A percentile compares a stretch with the other conserved stretches of the same genome.
These are phyloP conservation scores for Aspergillus funiculosus DNA, from an alignment of 495 filamentous ascomycete genomes.

Conservation along the genomic window DNA sequence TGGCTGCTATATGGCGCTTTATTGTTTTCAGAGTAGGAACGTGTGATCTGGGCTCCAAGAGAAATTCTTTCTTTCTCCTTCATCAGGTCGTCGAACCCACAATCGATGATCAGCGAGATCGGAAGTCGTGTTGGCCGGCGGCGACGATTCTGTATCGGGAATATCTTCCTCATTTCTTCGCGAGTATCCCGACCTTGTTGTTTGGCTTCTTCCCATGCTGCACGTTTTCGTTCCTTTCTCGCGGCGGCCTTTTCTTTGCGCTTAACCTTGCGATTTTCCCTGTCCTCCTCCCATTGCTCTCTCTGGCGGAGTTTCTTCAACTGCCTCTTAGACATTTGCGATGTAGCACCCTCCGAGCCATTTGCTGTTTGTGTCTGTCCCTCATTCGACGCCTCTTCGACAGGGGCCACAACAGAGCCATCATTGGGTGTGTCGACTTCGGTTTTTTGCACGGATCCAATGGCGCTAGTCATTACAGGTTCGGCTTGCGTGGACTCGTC, in stretches of 20 bases:
- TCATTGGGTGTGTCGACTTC: constrained; percentile 9
- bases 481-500: constrained; percentile 21
- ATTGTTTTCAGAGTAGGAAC: constrained; percentile 82
- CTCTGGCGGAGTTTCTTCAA: constrained; percentile 64
- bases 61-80: constrained; percentile 73
- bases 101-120: constrained; percentile 78
- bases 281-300: constrained; percentile 62
- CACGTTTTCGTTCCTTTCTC: constrained; percentile 55
- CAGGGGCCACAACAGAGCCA: constrained; percentile 1
- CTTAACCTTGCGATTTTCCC: constrained; percentile 60
- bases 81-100: constrained; percentile 90
- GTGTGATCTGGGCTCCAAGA: constrained; percentile 72
- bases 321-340: constrained; percentile 69
- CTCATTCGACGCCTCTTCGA: constrained; percentile 4
- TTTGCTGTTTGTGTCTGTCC: constrained; percentile 13
- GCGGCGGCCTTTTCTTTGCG: constrained; percentile 66
- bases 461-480: constrained; percentile 34
- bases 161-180: constrained; percentile 34
- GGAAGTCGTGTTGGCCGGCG: constrained; percentile 52
- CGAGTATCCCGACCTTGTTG: constrained; percentile 27
- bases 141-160: constrained; percentile 24
- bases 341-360: constrained; percentile 17
- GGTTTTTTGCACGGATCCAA: constrained; percentile 11
- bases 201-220: constrained; percentile 30
- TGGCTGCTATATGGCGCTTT: constrained; percentile 58